These are phyloP conservation scores for Neospora caninum DNA, from an alignment of 169 alveolate genomes.

Conservation along the genomic window DNA sequence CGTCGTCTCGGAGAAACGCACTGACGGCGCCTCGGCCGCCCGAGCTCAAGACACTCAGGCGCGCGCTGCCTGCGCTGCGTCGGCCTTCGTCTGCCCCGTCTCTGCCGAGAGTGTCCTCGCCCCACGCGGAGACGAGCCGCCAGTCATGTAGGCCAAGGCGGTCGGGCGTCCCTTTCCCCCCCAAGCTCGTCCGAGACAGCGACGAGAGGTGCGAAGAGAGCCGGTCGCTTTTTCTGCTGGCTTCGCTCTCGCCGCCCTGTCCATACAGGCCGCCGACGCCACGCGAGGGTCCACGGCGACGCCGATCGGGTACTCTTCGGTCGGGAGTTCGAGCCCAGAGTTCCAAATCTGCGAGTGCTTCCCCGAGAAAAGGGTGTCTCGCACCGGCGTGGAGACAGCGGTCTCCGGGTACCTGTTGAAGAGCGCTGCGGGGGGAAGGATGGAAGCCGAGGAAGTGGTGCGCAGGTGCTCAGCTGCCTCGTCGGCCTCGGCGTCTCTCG, in stretches of 20 bases:
- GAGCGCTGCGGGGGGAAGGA: background rate
- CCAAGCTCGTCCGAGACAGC: background rate
- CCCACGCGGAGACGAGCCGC: background rate
- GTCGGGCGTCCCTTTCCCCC: background rate
- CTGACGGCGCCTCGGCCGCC: background rate
- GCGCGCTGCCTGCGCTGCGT: background rate
- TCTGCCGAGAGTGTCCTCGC: background rate
- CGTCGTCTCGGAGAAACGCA: background rate
- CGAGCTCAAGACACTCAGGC: background rate
- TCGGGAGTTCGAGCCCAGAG: constrained; percentile 6
- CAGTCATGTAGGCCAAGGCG: background rate
- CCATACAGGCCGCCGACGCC: constrained; percentile 28
- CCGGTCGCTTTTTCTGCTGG: constrained; percentile 4
- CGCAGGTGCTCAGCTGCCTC: background rate
- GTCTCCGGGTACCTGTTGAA: too few species aligned
- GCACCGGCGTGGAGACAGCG: background rate
- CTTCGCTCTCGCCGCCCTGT: background rate
- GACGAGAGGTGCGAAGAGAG: background rate
- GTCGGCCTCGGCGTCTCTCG: background rate
- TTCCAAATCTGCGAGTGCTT: background rate
- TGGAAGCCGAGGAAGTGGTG: background rate
- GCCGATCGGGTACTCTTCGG: constrained; percentile 44
- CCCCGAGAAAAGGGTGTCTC: background rate
- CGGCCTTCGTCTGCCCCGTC: background rate
- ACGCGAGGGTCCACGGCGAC: constrained; percentile 55